Conservation (phyloP, 73 alveolate genomes). For the Blepharisma japonicum region DNA sequence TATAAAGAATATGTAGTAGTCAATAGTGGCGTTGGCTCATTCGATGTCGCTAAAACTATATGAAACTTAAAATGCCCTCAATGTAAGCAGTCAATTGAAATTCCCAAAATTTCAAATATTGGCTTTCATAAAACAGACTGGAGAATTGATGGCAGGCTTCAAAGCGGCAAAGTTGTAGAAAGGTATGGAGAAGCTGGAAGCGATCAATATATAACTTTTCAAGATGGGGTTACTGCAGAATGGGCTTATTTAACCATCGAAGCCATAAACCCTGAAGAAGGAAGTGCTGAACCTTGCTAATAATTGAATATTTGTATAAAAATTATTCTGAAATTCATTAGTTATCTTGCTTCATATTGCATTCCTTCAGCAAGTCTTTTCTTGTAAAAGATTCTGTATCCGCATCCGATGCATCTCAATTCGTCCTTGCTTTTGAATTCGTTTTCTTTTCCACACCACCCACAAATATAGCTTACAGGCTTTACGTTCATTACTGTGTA, state of each 20-base stretch:
- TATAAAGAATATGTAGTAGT: neutral
- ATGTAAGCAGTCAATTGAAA: neutral
- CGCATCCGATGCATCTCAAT: slow-evolving; percentile 28
- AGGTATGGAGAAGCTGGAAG: neutral
- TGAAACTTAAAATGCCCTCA: neutral
- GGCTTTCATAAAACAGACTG: neutral
- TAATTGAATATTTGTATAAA: neutral
- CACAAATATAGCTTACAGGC: slow-evolving; percentile 9
- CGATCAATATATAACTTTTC: neutral
- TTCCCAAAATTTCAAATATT: neutral
- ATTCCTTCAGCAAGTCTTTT: slow-evolving; percentile 1
- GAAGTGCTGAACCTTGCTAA: no score
- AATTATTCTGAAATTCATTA: neutral
- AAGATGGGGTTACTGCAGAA: neutral
- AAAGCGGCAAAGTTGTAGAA: neutral
- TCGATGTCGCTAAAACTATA: neutral
- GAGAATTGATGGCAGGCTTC: neutral
- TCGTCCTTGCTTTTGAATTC: slow-evolving; percentile 25
- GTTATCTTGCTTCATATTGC: slow-evolving; percentile 18
- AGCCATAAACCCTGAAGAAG: no score
- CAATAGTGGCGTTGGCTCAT: neutral
- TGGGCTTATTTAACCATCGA: neutral
- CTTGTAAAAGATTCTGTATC: slow-evolving; percentile 25
- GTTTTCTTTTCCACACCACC: slow-evolving; percentile 32
- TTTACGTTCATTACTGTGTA: slow-evolving; percentile 10